phyloP scores from a whole-genome alignment of 331 rosid genomes.

The Malus hybrid region DNA sequence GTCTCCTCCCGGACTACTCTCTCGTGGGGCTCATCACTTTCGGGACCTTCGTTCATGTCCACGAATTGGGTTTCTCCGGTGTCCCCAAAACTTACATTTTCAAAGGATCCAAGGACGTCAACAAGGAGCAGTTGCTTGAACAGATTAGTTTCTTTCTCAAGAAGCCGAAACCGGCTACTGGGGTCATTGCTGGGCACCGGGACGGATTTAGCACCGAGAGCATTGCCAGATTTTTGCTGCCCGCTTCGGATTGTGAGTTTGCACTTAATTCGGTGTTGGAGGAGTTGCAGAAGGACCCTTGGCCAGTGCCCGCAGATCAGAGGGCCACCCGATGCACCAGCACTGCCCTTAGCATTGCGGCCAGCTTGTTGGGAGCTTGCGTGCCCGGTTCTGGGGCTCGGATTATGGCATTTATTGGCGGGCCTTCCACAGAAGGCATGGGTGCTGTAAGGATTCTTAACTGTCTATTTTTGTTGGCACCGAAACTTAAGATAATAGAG shows the following conservation, averaged over 20 bases:
- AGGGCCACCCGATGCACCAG: constrained; percentile 81
- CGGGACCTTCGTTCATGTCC: constrained; percentile 76
- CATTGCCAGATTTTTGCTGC: constrained; percentile 64
- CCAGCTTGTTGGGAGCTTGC: constrained; percentile 90
- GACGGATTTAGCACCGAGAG: constrained; percentile 78
- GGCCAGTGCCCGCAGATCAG: constrained; percentile 77
- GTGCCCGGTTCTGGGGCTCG: constrained; percentile 96
- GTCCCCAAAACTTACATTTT: constrained; percentile 76
- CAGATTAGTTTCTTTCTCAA: constrained; percentile 70
- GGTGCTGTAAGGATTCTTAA: constrained; percentile 66
- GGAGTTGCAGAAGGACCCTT: constrained; percentile 96
- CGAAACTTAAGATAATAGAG: not conserved
- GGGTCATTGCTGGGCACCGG: constrained; percentile 83
- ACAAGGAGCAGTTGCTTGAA: constrained; percentile 81
- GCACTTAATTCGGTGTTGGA: constrained; percentile 81
- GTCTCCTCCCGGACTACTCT: constrained; percentile 70
- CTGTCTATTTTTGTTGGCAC: not conserved
- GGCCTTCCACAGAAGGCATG: constrained; percentile 91
- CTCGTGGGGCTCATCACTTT: constrained; percentile 78
- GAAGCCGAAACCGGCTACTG: constrained; percentile 66
- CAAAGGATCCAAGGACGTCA: constrained; percentile 69
- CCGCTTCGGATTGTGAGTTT: constrained; percentile 80
- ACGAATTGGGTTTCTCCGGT: constrained; percentile 71
- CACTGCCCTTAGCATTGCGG: constrained; percentile 72
- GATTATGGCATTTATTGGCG: constrained; percentile 88